phyloP scores from a whole-genome alignment of 305 asterid genomes.

The Striga hermonthica region DNA sequence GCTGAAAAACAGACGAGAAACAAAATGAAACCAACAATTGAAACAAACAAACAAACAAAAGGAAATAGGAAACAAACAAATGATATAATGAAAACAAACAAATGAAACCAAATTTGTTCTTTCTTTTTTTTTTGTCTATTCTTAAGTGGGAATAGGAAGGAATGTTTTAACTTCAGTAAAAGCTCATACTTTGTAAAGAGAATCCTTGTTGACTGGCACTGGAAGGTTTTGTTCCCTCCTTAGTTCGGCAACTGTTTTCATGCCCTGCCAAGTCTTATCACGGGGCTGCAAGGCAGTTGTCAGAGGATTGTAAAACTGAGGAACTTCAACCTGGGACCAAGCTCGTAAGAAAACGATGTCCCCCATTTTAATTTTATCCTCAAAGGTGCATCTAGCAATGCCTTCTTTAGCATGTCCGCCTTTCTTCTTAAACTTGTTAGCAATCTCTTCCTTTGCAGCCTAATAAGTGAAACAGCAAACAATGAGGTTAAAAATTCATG shows the following conservation, averaged over 20 bases:
- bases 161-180: background rate
- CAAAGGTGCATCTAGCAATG: constrained; percentile 95
- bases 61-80: background rate
- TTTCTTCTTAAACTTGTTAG: constrained; percentile 66
- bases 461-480: constrained; percentile 24
- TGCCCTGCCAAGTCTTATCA: constrained; percentile 75
- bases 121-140: background rate
- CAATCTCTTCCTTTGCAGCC: constrained; percentile 94
- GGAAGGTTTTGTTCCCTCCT: constrained; percentile 73
- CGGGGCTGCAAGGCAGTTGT: constrained; percentile 96
- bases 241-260: constrained; percentile 88
- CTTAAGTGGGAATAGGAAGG: background rate
- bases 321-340: constrained; percentile 96
- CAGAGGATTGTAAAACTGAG: constrained; percentile 78
- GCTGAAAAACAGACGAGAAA: constrained; percentile 41
- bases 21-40: background rate
- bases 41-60: background rate
- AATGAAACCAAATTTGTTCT: constrained; percentile 17
- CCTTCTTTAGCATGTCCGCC: constrained; percentile 81
- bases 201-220: constrained; percentile 83
- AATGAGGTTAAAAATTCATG: background rate
- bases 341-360: constrained; percentile 93
- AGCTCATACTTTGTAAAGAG: constrained; percentile 61
- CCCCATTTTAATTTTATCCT: constrained; percentile 85
- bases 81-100: background rate